Base-by-base conservation (phyloP, 1,284 basidiomycete species). In the Pseudozyma hubeiensis region DNA sequence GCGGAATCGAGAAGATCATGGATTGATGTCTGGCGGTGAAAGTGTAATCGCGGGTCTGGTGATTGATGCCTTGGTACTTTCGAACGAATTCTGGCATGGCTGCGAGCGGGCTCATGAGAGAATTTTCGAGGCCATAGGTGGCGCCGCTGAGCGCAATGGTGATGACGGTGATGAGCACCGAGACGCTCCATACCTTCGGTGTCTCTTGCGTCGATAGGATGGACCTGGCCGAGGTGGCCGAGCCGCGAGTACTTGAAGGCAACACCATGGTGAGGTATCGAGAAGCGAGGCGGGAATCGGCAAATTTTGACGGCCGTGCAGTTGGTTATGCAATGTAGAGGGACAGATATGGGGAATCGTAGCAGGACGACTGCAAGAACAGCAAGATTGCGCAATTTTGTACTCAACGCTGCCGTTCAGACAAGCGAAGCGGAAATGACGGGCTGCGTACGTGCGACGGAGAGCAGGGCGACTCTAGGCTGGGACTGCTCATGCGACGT, bases 1-100 rank as follows among this genome's bases (percentile, higher is more conserved):
- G 67, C 1, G 77, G 77, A 16, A 79, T 69, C 4, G 72, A 70
- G 19, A 79, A 77, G 60, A 79, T 70, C 63, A 79, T 71, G 14
- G 72, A 75, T 62, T 79, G 77, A 31, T 77, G 65, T 17, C 48
- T 58, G 9, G 77, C 75, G 1, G 77, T 75, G 43, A 79, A 75
- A n/a, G 74, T 77, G 39, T 67, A 72, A 39, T 66, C 60, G 45
- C 65, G 61, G 1, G 75, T 78, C 0, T 58, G 46, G 5, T 35
- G 58, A 35, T 78, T 78, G 69, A 74, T 19, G 8, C 75, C 76
- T 49, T 79, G 77, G 31, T 70, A 73, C 52, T 72, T 60, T 29
- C 68, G 53, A 34, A 79, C 77, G 40, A 79, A 79, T 29, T 60
- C 60, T 33, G 65, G 64, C 61, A 77, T 77, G 33, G 77, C 74